phyloP scores from a whole-genome alignment of 305 asterid genomes.

The Galium porrigens region DNA sequence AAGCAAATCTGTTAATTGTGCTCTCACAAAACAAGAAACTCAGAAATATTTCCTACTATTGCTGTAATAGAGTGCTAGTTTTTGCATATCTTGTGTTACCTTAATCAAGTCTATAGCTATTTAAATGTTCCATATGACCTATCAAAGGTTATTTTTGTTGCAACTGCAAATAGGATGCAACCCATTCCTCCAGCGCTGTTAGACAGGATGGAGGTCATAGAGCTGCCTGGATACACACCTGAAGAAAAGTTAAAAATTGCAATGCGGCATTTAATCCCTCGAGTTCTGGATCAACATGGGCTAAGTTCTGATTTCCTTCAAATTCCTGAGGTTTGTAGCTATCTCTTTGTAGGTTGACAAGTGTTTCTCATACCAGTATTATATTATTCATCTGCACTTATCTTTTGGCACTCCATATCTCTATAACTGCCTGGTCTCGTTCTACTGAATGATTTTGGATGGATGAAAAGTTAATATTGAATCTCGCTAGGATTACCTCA shows the following conservation, averaged over 20 bases:
- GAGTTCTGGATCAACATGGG: constrained; percentile 97
- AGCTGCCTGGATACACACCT: constrained; percentile 96
- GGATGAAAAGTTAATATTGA: not conserved
- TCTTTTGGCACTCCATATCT: constrained; percentile 2
- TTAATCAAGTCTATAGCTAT: constrained; percentile 57
- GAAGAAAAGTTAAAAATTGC: constrained; percentile 95
- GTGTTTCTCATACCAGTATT: not conserved
- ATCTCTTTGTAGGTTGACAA: not conserved
- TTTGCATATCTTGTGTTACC: constrained; percentile 29
- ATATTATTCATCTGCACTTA: not conserved
- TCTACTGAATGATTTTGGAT: not conserved
- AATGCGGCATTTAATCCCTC: constrained; percentile 72
- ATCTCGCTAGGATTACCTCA: not conserved
- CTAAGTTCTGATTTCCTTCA: constrained; percentile 74
- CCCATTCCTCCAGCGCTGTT: constrained; percentile 89
- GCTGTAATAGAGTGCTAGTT: not conserved
- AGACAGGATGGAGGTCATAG: constrained; percentile 98
- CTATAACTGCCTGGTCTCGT: not conserved
- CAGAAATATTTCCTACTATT: not conserved
- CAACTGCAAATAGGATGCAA: constrained; percentile 89
- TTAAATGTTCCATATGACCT: constrained; percentile 93
- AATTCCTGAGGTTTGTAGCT: constrained; percentile 72
- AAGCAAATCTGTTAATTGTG: not conserved
- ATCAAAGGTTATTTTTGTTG: constrained; percentile 91
- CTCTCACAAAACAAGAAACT: constrained; percentile 8